Base-by-base conservation (phyloP, 306 rosid species). In the Prunus padus region DNA sequence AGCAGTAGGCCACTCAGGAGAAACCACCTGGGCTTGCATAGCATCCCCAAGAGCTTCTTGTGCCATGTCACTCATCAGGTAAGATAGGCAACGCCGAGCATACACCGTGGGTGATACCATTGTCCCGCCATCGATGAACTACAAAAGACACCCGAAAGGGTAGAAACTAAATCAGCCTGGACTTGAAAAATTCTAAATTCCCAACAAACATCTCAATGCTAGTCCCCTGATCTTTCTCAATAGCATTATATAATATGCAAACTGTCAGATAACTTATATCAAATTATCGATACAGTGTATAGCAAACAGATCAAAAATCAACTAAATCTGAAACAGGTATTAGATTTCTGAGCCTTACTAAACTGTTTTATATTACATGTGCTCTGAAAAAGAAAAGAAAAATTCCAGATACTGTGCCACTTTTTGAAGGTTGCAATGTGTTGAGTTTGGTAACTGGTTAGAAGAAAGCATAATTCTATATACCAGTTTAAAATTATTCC, bases 61-160 rank as follows among this genome's bases (percentile, higher is more conserved):
- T 57, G 83, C 71, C 97, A 81, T 85, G 10, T 83, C 93, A 68
- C 79, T 90, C 97, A 95, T 95, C 86, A 95, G 78, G 74, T 85
- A 92, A 0, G 97, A 92, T 18, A 95, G 86, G 81, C 99, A 95
- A 0, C 99, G 86, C 83, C 97, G 86, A 11, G 92, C 92, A 72
- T 87, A 89, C 86, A 92, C 99, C 0, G 99, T 92, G 3, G 99
- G 99, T 10, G 99, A 95, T 23, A 92, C 89, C 99, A 95, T 92
- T 2, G 97, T 95, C 72, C 99, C 99, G 30, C 97, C 91, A 46
- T 92, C 97, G 12, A 95, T 90, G 87, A 95, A 95, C 99, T 95
- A 68, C 77, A 75, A 11, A 55, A n/a, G 2, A 63, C 4, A 69
- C 16, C 23, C 75, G 63, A 80, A 14, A 67, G 25, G 19, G 10